Base-by-base conservation (phyloP, 257 asterid species). In the Nicotiana obtusifolia region DNA sequence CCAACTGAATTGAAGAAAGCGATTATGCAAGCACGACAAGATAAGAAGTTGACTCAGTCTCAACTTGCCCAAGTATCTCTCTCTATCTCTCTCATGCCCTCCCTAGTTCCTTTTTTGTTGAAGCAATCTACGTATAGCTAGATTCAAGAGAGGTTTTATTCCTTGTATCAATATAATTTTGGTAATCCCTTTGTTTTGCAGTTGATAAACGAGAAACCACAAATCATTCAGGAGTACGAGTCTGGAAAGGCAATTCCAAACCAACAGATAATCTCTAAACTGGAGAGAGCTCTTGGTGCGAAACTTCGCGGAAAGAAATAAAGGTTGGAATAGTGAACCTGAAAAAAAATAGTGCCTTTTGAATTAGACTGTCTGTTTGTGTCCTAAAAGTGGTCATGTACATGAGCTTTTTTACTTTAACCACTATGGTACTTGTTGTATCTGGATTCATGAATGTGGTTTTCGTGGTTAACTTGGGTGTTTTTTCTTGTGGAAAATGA, bases 31-130 rank as follows among this genome's bases (percentile, higher is more conserved):
- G 99, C 87, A 69, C 93, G 99, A 33, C 87, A 82, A 91, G 98
- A 93, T 5, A 95, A 95, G 91, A 93, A 95, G 78, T 86, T 95
- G 54, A 95, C 95, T 1, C 99, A 93, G 82, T 86, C 99, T 84
- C 97, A 95, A 83, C 97, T 95, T 81, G 97, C 96, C 81, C 93
- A 95, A 91, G 99, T 95, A 67, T 77, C 71, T 84, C 28, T 66
- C 9, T 73, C 22, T 64, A 28, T 66, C 30, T 22, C 59, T 20
- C n/a, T 67, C 16, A 0, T 2, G 10, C 54, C 4, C 33, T 71
- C 60, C 37, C 37, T 7, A 30, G 3, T 71, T 16, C n/a, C 62
- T 57, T 57, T 19, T 66, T 7, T 16, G 0, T n/a, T 1, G 37
- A 22, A 44, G 33, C 59, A 41, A 41, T 41, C 56, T 41, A 69